Conservation (phyloP, 345 rosid species). For the Noccaea bulbosa region DNA sequence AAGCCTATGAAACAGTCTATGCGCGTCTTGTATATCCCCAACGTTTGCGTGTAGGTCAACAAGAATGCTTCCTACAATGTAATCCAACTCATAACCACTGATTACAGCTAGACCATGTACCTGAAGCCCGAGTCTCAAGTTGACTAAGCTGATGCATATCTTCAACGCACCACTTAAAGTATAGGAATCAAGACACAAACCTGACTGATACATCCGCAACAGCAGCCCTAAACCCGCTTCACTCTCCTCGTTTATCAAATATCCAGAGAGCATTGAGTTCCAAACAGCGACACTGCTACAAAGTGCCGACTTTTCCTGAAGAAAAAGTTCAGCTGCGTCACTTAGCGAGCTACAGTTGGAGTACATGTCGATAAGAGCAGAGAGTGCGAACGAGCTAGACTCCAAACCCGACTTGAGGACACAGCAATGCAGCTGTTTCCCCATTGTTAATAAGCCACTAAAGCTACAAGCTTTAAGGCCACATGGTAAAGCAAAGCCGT, state of each 20-base stretch:
- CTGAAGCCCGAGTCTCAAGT: constrained; percentile 59
- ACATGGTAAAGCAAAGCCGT: constrained; percentile 69
- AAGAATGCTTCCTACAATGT: constrained; percentile 64
- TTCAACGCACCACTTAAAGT: constrained; percentile 64
- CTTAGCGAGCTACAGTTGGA: constrained; percentile 55
- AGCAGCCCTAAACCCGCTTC: constrained; percentile 55
- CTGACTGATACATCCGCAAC: constrained; percentile 46
- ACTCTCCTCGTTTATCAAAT: constrained; percentile 51
- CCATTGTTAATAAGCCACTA: constrained; percentile 50
- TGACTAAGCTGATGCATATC: constrained; percentile 59
- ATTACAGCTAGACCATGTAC: constrained; percentile 62
- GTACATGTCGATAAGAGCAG: constrained; percentile 76
- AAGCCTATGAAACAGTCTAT: constrained; percentile 52
- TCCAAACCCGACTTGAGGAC: constrained; percentile 58
- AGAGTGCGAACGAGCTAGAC: constrained; percentile 54
- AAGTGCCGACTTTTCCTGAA: constrained; percentile 22
- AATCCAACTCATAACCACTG: constrained; percentile 62
- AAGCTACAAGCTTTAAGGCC: constrained; percentile 60
- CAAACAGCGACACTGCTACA: constrained; percentile 49
- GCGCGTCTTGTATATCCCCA: constrained; percentile 51
- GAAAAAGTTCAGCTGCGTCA: constrained; percentile 52
- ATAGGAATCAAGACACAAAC: constrained; percentile 58
- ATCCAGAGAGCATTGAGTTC: constrained; percentile 74
- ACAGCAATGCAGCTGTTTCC: constrained; percentile 64
- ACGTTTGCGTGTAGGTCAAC: constrained; percentile 59